These are phyloP conservation scores for Thraustochytrium striatum DNA, from an alignment of 352 stramenopile genomes.

Conservation along the genomic window DNA sequence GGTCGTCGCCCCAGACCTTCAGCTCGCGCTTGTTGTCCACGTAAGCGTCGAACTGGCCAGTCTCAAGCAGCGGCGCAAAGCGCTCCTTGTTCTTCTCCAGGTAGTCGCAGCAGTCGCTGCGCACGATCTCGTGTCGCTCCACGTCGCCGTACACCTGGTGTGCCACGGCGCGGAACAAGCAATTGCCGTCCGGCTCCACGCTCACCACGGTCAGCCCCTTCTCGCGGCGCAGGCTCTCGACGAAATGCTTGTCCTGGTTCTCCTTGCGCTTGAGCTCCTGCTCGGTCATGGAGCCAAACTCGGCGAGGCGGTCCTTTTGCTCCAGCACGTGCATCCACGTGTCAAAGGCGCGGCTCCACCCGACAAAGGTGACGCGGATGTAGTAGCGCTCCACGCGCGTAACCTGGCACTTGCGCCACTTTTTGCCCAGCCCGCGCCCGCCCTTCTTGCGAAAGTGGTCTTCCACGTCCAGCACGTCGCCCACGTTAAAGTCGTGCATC, in stretches of 20 bases:
- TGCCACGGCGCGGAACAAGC: slow-evolving; percentile 89
- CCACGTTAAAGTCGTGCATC: slow-evolving; percentile 35
- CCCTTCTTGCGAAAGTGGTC: slow-evolving; percentile 29
- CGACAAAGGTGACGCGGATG: slow-evolving; percentile 46
- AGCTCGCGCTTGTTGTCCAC: slow-evolving; percentile 76
- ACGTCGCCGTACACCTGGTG: slow-evolving; percentile 92
- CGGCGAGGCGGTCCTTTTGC: slow-evolving; percentile 29
- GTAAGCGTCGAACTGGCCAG: slow-evolving; percentile 83
- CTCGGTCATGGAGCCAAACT: slow-evolving; percentile 21
- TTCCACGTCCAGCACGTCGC: slow-evolving; percentile 27
- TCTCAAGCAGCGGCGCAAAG: slow-evolving; percentile 83
- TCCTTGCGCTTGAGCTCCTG: background rate
- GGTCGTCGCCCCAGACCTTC: slow-evolving; percentile 89
- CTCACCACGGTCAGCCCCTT: slow-evolving; percentile 60
- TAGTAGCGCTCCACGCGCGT: background rate
- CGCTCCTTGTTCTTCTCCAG: slow-evolving; percentile 87
- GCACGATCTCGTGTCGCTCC: slow-evolving; percentile 78
- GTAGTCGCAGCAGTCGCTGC: slow-evolving; percentile 85
- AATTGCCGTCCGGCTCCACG: slow-evolving; percentile 93
- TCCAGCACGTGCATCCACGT: slow-evolving; percentile 46
- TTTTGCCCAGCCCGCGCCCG: background rate
- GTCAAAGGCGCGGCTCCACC: slow-evolving; percentile 3
- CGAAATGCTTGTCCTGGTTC: background rate
- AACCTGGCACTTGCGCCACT: slow-evolving; percentile 40
- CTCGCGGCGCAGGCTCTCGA: slow-evolving; percentile 50